A percentile compares a stretch with the other conserved stretches of the same genome.
Evolutionary conservation across 2,329 filamentous ascomycete genomes (phyloP).

Genomic region (Stagonosporopsis vannaccii): DNA sequence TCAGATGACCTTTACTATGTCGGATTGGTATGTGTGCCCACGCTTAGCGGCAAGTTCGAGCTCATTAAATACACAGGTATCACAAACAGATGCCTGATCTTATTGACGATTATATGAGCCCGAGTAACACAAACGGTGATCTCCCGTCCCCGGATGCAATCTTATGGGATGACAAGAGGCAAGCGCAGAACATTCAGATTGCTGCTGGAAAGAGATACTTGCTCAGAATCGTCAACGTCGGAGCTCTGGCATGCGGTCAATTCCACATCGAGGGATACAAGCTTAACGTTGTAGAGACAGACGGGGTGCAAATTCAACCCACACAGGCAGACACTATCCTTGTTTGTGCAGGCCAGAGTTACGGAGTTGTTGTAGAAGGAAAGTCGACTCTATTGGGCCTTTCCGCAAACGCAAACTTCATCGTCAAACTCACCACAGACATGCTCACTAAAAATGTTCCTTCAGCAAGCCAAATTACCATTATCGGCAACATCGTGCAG

Average conservation of each 20-base stretch:
- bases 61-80: not conserved
- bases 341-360: constrained; percentile 25
- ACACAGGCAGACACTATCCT: constrained; percentile 13
- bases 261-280: constrained; percentile 54
- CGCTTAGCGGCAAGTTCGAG: not conserved
- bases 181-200: constrained; percentile 58
- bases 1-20: constrained; percentile 69
- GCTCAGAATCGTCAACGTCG: constrained; percentile 68
- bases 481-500: constrained; percentile 27
- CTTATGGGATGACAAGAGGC: constrained; percentile 72
- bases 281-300: constrained; percentile 49
- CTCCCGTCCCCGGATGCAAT: constrained; percentile 73
- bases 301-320: constrained; percentile 23
- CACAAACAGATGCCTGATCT: constrained; percentile 57
- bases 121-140: constrained; percentile 56
- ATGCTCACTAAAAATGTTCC: constrained; percentile 55
- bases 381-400: constrained; percentile 32
- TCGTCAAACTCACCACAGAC: constrained; percentile 58
- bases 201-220: constrained; percentile 64
- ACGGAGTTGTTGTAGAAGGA: constrained; percentile 30
- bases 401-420: constrained; percentile 62
- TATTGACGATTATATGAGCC: constrained; percentile 56
- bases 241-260: constrained; percentile 52
- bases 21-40: constrained; percentile 69
- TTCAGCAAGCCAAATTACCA: constrained; percentile 15